Conservation (phyloP, 306 rosid species). For the Abrus pulchellus region DNA sequence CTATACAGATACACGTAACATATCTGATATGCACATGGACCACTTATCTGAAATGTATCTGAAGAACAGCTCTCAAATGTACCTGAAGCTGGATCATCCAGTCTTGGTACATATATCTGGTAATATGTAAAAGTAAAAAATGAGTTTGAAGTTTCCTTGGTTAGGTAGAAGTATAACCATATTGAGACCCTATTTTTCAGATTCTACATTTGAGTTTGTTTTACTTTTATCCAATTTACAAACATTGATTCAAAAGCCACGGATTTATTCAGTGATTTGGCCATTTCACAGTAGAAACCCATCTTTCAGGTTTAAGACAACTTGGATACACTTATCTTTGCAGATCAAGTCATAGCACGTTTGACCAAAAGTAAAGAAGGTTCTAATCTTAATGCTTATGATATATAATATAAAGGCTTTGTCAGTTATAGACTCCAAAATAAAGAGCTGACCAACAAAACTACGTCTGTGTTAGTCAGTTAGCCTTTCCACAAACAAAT, state of each 20-base stretch:
- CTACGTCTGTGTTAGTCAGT: slow-evolving; percentile 5
- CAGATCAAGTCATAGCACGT: neutral
- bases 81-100: slow-evolving; percentile 60
- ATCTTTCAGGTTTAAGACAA: slow-evolving; percentile 2
- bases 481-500: neutral
- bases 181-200: neutral
- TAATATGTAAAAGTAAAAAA: slow-evolving; percentile 18
- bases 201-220: slow-evolving; percentile 19
- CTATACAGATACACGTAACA: slow-evolving; percentile 80
- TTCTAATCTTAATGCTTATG: neutral
- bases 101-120: slow-evolving; percentile 59
- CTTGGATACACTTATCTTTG: neutral
- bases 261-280: slow-evolving; percentile 10
- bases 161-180: neutral
- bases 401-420: neutral
- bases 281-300: neutral
- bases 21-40: slow-evolving; percentile 64
- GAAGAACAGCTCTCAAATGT: slow-evolving; percentile 60
- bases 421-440: slow-evolving; percentile 2
- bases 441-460: slow-evolving; percentile 14
- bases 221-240: neutral
- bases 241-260: slow-evolving; percentile 26
- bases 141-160: slow-evolving; percentile 21
- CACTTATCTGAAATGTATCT: slow-evolving; percentile 58
- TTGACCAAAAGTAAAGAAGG: slow-evolving; percentile 12